These are phyloP conservation scores for Rhizopogon sp. DNA, from an alignment of 768 basidiomycete genomes.

Conservation along the genomic window DNA sequence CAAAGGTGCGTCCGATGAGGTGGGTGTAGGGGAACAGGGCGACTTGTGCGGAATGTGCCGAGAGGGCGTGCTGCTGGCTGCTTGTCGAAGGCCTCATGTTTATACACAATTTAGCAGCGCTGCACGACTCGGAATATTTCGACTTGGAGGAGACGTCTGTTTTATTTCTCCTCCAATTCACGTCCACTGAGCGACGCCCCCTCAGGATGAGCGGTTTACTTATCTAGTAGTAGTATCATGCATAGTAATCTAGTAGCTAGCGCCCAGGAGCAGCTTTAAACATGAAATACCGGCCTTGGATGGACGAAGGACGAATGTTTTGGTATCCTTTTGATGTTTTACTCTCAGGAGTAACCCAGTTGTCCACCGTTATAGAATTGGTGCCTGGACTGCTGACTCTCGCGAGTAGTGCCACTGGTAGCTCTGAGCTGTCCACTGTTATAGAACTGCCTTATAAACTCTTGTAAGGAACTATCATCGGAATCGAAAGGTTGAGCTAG, in stretches of 20 bases:
- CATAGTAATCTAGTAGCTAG: neutral
- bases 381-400: too few relatives aligned
- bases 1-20: conserved; percentile 8
- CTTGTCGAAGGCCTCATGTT: neutral
- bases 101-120: neutral
- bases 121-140: neutral
- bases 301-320: neutral
- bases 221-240: too few relatives aligned
- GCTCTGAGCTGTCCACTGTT: too few relatives aligned
- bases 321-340: neutral
- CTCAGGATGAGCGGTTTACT: too few relatives aligned
- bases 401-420: too few relatives aligned
- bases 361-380: neutral
- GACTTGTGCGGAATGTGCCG: conserved; percentile 25
- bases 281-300: neutral
- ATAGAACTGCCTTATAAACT: neutral
- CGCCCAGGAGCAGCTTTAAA: neutral
- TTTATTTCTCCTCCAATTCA: too few relatives aligned
- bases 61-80: neutral
- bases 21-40: conserved; percentile 14
- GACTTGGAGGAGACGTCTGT: neutral
- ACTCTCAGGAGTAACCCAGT: neutral
- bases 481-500: neutral
- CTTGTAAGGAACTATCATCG: neutral
- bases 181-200: too few relatives aligned